Conservation (phyloP, 2,329 filamentous ascomycete genomes). For the Fusarium sp. region DNA sequence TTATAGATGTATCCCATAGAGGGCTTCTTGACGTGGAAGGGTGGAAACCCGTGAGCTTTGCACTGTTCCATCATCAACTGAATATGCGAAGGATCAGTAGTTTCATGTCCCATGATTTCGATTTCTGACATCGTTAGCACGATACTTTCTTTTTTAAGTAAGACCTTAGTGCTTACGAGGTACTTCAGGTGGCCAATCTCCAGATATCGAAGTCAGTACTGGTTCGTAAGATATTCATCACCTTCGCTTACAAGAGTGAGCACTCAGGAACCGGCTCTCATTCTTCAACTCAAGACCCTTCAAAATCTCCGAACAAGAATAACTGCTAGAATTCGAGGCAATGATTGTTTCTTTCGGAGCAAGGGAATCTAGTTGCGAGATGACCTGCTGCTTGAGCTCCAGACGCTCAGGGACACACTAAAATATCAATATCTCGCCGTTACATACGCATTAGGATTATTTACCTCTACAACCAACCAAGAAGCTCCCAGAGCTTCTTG, state of each 20-base stretch:
- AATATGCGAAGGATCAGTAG: constrained; percentile 38
- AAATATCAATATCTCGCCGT: not conserved
- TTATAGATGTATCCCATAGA: constrained; percentile 51
- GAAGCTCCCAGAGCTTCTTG: constrained; percentile 33
- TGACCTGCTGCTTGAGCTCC: constrained; percentile 53
- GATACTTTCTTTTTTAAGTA: accelerated
- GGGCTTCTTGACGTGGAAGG: constrained; percentile 46
- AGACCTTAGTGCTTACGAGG: constrained; percentile 24
- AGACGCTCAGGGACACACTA: constrained; percentile 59
- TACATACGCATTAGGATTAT: accelerated
- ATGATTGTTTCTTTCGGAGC: constrained; percentile 53
- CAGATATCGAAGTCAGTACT: not conserved
- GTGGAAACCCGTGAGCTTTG: constrained; percentile 46
- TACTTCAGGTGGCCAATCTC: constrained; percentile 50
- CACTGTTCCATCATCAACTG: constrained; percentile 42
- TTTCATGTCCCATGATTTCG: constrained; percentile 49
- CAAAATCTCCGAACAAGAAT: constrained; percentile 57
- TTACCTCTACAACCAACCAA: constrained; percentile 48
- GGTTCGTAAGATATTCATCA: accelerated
- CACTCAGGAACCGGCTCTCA: constrained; percentile 53
- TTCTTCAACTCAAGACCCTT: constrained; percentile 50
- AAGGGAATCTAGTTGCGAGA: constrained; percentile 53
- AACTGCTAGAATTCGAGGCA: constrained; percentile 61
- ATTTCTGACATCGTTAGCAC: constrained; percentile 29
- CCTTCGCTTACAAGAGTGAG: constrained; percentile 54